Percentiles rank a stretch among this genome's conserved stretches.
Conservation (phyloP, 441 rosid genomes). For the Euphorbia schlechtendalii region DNA sequence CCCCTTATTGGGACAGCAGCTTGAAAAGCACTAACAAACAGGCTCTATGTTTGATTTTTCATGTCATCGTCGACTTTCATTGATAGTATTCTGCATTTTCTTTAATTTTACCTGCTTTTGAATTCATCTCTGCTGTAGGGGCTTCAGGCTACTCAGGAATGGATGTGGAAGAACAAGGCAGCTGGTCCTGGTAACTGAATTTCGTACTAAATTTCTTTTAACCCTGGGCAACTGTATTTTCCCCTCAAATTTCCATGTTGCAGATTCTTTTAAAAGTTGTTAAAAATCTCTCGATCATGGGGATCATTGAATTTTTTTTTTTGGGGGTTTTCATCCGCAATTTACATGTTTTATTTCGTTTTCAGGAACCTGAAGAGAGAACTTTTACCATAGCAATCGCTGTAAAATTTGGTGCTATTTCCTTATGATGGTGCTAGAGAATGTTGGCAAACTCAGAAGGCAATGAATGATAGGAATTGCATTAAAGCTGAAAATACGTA, state of each 20-base stretch:
- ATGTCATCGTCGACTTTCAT: too few relatives aligned
- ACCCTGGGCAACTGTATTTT: background rate
- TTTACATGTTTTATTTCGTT: background rate
- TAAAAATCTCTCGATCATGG: background rate
- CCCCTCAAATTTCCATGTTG: background rate
- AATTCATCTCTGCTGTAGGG: conserved; percentile 34
- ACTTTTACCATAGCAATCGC: background rate
- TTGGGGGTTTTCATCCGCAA: background rate
- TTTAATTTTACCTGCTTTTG: conserved; percentile 11
- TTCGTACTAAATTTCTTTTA: background rate
- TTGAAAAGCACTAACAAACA: too few relatives aligned
- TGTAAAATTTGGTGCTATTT: background rate
- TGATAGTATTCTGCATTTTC: conserved; percentile 28
- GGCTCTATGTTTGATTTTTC: background rate
- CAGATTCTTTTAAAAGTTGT: background rate
- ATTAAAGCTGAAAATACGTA: background rate
- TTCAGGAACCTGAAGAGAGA: conserved; percentile 31
- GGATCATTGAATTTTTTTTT: background rate
- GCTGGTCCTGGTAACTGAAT: conserved; percentile 45
- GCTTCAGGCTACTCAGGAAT: conserved; percentile 51
- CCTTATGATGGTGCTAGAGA: conserved; percentile 2
- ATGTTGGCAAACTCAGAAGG: conserved; percentile 1
- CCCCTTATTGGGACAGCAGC: too few relatives aligned
- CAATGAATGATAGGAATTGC: conserved; percentile 2
- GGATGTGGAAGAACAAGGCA: conserved; percentile 75